phyloP scores from a whole-genome alignment of 306 rosid species.

The Rosa multiflora region DNA sequence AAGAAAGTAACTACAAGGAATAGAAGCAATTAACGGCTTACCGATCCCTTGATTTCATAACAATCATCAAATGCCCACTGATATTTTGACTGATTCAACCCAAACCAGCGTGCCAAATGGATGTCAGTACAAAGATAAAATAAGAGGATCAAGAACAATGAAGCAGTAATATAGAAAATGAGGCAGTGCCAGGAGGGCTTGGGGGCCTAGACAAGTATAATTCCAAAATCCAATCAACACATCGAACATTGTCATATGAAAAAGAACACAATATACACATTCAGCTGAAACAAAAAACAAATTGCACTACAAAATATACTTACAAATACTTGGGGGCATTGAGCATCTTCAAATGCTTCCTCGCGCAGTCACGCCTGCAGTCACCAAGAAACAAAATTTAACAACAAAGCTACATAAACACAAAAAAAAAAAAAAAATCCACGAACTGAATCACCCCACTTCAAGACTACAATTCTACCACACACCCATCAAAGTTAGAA shows the following conservation, averaged over 20 bases:
- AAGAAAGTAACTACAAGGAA: background rate
- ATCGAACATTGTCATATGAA: too few species aligned
- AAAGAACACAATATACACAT: background rate
- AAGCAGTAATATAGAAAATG: background rate
- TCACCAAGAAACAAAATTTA: background rate
- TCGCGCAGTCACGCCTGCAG: constrained; percentile 28
- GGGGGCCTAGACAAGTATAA: constrained; percentile 36
- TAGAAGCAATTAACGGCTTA: constrained; percentile 40
- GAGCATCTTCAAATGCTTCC: constrained; percentile 53
- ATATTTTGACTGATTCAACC: constrained; percentile 92
- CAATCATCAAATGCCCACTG: constrained; percentile 99
- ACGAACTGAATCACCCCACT: background rate
- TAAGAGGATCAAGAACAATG: too few species aligned
- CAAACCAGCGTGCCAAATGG: constrained; percentile 89
- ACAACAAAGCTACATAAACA: background rate
- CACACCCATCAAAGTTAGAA: background rate
- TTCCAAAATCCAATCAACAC: background rate
- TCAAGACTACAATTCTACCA: background rate
- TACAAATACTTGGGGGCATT: constrained; percentile 53
- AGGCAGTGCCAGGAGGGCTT: constrained; percentile 46
- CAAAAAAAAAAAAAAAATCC: background rate
- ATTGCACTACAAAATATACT: background rate
- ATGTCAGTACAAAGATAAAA: too few species aligned
- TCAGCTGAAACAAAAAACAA: background rate
- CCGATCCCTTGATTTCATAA: constrained; percentile 88